Conservation (phyloP, 805 yeast species). For the Saturnispora diversa region DNA sequence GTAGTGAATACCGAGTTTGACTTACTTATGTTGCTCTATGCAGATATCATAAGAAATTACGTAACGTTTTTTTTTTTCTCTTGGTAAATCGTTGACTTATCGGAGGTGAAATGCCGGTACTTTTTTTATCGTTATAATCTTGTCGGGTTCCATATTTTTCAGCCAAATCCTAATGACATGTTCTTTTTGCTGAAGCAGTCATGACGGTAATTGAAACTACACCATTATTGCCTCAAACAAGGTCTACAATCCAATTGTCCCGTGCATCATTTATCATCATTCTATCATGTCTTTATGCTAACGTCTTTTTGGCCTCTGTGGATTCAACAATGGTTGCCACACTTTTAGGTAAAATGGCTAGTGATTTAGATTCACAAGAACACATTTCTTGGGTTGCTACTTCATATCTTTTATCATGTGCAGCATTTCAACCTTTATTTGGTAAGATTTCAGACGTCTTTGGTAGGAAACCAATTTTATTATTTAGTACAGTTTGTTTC, state of each 20-base stretch:
- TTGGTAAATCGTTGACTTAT: too few relatives aligned
- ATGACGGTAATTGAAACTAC: conserved; percentile 9
- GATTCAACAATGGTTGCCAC: conserved; percentile 53
- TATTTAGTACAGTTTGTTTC: conserved; percentile 29
- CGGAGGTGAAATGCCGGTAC: too few relatives aligned
- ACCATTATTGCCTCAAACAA: conserved; percentile 5
- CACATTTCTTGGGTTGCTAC: conserved; percentile 38
- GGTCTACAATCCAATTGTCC: not conserved
- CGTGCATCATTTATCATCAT: conserved; percentile 13
- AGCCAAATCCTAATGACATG: too few relatives aligned
- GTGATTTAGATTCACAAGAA: conserved; percentile 40
- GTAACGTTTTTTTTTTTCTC: too few relatives aligned
- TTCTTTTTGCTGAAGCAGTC: not conserved
- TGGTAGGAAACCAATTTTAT: conserved; percentile 37
- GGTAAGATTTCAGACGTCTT: conserved; percentile 49
- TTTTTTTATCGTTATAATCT: too few relatives aligned
- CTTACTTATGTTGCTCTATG: too few relatives aligned
- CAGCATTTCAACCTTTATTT: conserved; percentile 47
- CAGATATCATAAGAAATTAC: too few relatives aligned
- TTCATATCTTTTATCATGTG: conserved; percentile 34
- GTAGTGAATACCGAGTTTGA: too few relatives aligned
- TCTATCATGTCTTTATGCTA: conserved; percentile 18
- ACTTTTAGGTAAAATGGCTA: conserved; percentile 41
- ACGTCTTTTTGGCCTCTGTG: conserved; percentile 38
- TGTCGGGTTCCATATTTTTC: too few relatives aligned